Percentiles rank a stretch among this genome's conserved stretches.
Conservation (phyloP, 2,329 filamentous ascomycete species). For the Zalaria sp. region DNA sequence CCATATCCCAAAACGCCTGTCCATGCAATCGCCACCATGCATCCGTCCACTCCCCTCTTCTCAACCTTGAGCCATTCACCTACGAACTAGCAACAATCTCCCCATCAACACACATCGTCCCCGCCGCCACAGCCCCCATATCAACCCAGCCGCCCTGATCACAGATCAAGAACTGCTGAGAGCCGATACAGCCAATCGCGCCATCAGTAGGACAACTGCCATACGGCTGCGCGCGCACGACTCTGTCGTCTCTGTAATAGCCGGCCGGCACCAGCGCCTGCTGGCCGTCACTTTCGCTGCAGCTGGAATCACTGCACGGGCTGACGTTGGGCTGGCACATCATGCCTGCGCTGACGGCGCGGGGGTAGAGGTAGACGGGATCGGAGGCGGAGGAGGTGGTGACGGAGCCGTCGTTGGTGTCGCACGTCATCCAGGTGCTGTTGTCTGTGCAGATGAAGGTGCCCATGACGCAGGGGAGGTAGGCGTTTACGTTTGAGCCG, state of each 20-base stretch:
- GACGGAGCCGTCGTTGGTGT: slow-evolving; percentile 12
- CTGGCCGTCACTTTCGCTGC: slow-evolving; percentile 9
- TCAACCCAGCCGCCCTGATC: slow-evolving; percentile 17
- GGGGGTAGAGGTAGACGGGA: slow-evolving; percentile 14
- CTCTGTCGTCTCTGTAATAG: slow-evolving; percentile 17
- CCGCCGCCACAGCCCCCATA: slow-evolving; percentile 17
- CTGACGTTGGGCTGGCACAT: slow-evolving; percentile 19
- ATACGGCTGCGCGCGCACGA: slow-evolving; percentile 14
- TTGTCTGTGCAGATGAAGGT: slow-evolving; percentile 24
- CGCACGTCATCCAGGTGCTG: slow-evolving; percentile 22
- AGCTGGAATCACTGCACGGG: slow-evolving; percentile 4
- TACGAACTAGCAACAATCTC: slow-evolving; percentile 9
- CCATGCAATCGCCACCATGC: too few species aligned
- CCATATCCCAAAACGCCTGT: neutral
- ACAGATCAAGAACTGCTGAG: slow-evolving; percentile 15
- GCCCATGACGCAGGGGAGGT: slow-evolving; percentile 23
- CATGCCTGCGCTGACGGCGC: slow-evolving; percentile 21
- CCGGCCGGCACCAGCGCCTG: slow-evolving; percentile 13
- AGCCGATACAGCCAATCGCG: slow-evolving; percentile 13
- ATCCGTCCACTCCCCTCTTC: too few species aligned
- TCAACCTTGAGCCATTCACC: too few species aligned
- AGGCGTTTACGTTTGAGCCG: slow-evolving; percentile 15
- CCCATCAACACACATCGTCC: slow-evolving; percentile 15
- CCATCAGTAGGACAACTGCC: slow-evolving; percentile 14
- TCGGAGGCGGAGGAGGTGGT: slow-evolving; percentile 9